These are phyloP conservation scores for Hermanozyma aechmeae DNA, from an alignment of 805 yeast species.

Conservation along the genomic window DNA sequence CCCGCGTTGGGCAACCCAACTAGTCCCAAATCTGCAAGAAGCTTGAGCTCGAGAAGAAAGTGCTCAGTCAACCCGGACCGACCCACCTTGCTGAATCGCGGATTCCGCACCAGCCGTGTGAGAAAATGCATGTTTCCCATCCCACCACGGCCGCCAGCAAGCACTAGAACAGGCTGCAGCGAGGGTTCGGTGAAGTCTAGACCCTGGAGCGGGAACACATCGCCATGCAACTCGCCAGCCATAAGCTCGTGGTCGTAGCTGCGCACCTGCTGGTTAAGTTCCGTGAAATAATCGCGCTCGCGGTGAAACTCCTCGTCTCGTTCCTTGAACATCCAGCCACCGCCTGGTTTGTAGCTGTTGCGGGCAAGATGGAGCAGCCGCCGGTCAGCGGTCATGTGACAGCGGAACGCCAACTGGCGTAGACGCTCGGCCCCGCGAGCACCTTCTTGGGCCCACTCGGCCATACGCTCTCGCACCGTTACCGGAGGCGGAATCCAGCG, in stretches of 20 bases:
- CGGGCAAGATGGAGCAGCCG: conserved; percentile 63
- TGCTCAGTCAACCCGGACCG: conserved; percentile 55
- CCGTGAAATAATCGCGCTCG: conserved; percentile 55
- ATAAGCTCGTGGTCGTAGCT: conserved; percentile 53
- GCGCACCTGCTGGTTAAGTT: conserved; percentile 53
- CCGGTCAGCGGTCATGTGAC: conserved; percentile 16
- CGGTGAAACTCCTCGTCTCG: conserved; percentile 63
- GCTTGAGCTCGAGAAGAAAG: conserved; percentile 75
- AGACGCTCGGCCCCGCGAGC: too few species aligned
- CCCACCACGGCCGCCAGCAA: conserved; percentile 90
- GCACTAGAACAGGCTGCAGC: conserved; percentile 54
- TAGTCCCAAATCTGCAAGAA: conserved; percentile 86
- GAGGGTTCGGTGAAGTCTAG: conserved; percentile 59
- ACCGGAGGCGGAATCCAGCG: conserved; percentile 78
- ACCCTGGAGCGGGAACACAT: conserved; percentile 75
- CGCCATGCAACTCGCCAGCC: conserved; percentile 49
- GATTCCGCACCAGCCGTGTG: conserved; percentile 77
- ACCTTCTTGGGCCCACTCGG: conserved; percentile 16
- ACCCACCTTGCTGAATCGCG: conserved; percentile 79
- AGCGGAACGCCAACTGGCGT: conserved; percentile 12
- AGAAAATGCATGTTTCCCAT: conserved; percentile 94
- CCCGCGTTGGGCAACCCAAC: conserved; percentile 98
- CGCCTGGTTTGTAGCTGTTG: conserved; percentile 54
- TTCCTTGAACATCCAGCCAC: conserved; percentile 86
- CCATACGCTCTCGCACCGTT: conserved; percentile 24